A percentile compares a stretch with the other conserved stretches of the same genome.
phyloP scores from a whole-genome alignment of 768 basidiomycete genomes.

The Xerocomus brunneocitrinus region DNA sequence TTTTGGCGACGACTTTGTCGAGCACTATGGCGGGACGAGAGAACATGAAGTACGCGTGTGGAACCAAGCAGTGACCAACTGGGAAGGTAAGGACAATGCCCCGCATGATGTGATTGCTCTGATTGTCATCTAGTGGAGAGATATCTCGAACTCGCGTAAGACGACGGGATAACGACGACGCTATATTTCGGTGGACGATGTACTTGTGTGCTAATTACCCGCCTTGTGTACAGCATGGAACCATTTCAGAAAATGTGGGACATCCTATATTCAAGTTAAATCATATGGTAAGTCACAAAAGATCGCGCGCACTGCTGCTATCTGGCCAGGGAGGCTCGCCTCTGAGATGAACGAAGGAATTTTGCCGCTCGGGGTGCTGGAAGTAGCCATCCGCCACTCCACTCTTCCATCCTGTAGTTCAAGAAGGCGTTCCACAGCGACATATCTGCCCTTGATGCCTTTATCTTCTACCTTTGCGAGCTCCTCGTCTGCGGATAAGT shows the following conservation, averaged over 20 bases:
- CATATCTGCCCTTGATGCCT: slow-evolving; percentile 63
- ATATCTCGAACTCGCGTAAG: slow-evolving; percentile 78
- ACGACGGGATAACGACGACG: not conserved
- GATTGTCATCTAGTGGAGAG: slow-evolving; percentile 58
- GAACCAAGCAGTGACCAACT: slow-evolving; percentile 88
- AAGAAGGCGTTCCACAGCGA: slow-evolving; percentile 59
- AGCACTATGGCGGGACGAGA: slow-evolving; percentile 94
- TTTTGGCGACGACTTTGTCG: slow-evolving; percentile 86
- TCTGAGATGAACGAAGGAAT: slow-evolving; percentile 66
- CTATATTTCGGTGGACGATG: not conserved
- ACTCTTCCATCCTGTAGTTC: slow-evolving; percentile 60
- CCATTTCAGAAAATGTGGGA: slow-evolving; percentile 70
- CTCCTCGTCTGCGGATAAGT: slow-evolving; percentile 54
- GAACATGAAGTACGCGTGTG: slow-evolving; percentile 84
- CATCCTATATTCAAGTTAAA: slow-evolving; percentile 46
- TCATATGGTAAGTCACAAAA: not conserved
- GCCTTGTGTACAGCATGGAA: slow-evolving; percentile 35
- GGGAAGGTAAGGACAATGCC: slow-evolving; percentile 68
- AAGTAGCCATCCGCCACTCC: slow-evolving; percentile 81
- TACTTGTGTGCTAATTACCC: not conserved
- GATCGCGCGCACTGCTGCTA: slow-evolving; percentile 45
- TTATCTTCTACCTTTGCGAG: slow-evolving; percentile 59
- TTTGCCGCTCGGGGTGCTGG: slow-evolving; percentile 63
- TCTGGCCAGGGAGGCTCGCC: slow-evolving; percentile 54
- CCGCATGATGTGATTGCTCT: slow-evolving; percentile 3